Evolutionary conservation across 2,329 filamentous ascomycete genomes (phyloP).

Genomic region (Xylariaceae sp.): DNA sequence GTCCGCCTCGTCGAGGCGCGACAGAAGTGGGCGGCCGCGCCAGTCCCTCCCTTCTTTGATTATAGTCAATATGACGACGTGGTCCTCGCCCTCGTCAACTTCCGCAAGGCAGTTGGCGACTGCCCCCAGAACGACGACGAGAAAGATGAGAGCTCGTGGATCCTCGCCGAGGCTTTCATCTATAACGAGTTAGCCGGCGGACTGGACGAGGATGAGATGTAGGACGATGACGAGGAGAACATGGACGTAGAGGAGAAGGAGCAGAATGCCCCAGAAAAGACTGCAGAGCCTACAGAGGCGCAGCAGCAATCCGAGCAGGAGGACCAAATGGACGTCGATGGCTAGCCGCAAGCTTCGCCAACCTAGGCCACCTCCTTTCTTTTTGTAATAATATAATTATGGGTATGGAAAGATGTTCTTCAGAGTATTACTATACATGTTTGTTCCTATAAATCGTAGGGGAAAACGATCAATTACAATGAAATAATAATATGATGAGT

Average conservation of each 20-base stretch:
- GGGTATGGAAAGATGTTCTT: too few relatives aligned
- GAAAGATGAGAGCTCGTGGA: neutral
- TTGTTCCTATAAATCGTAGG: too few relatives aligned
- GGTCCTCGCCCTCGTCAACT: slow-evolving; percentile 1
- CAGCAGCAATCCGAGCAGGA: too few relatives aligned
- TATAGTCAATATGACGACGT: slow-evolving; percentile 2
- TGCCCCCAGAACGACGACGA: neutral
- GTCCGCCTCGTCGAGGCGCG: slow-evolving; percentile 3
- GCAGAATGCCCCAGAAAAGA: too few relatives aligned
- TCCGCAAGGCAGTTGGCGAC: slow-evolving; percentile 2
- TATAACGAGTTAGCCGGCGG: slow-evolving; percentile 2
- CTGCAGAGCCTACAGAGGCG: too few relatives aligned
- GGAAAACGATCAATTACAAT: too few relatives aligned
- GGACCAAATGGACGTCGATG: too few relatives aligned
- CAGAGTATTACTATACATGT: too few relatives aligned
- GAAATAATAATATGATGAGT: too few relatives aligned
- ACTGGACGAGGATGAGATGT: neutral
- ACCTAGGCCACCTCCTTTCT: too few relatives aligned
- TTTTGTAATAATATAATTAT: too few relatives aligned
- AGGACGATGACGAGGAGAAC: slow-evolving; percentile 7
- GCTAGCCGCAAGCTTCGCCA: too few relatives aligned
- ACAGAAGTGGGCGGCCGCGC: slow-evolving; percentile 1
- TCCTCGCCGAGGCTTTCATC: neutral
- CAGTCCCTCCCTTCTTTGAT: neutral
- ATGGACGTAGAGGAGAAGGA: neutral